Base-by-base conservation (phyloP, 495 filamentous ascomycete genomes). In the Neurospora sp. region DNA sequence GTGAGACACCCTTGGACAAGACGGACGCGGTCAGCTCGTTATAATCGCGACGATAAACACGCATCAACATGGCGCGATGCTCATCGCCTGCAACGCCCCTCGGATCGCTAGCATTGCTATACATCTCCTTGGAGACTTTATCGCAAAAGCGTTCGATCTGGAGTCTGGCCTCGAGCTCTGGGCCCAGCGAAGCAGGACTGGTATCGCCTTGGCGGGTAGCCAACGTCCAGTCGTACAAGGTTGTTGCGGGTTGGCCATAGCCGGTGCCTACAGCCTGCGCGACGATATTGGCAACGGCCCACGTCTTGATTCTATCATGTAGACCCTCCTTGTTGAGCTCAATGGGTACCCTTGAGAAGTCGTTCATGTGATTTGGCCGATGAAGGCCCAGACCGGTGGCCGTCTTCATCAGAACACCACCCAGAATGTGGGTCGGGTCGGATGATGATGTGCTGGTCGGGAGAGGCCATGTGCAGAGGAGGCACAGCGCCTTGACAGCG, bases 211-310 rank as follows among this genome's bases (percentile, higher is more conserved):
- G 88, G 37, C 87, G 86, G 27, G 90, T 85, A 10, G 88, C 89
- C 44, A 96, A 79, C 0, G 93, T 94, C 90, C 92, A 95, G 81
- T 96, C 94, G 78, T 96, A 97, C 14, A 95, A 79, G 7, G 92
- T 94, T n/a, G 92, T 91, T 2, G 94, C 91, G 7, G 94, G 94
- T 78, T 97, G 94, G 41, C 94, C 94, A 80, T 97, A 94, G 18
- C 93, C 94, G 9, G 94, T 97, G 10, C 93, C 92, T 73, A 96
- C 91, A 71, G 91, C 93, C 81, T 97, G 94, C n/a, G 93, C 91
- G 66, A 97, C 93, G 78, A 96, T 93, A 79, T 97, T 97, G 79
- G 93, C 95, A 12, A 93, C 90, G 18, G 93, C 94, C 94, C 94
- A 97, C 1, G 94, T 97, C 73, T 90, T 88, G 62, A 97, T 90